A percentile compares a stretch with the other conserved stretches of the same genome.
Evolutionary conservation across 192 early-diverging fungal species (phyloP).

Genomic region (Polychytrium aggregatum): DNA sequence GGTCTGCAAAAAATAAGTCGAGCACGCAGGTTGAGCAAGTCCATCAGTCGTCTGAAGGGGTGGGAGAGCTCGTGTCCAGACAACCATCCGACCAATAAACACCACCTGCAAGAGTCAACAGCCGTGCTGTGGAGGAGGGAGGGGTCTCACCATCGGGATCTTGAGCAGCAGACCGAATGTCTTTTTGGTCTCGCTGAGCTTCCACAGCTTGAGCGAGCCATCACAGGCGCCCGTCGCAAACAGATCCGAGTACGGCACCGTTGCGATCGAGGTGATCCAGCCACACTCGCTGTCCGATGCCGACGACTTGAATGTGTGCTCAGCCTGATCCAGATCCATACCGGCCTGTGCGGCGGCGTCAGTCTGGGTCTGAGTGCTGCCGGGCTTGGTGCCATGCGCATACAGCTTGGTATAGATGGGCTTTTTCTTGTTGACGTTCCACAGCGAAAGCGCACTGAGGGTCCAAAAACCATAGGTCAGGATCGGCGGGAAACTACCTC

Average conservation of each 20-base stretch:
- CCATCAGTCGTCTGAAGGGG: neutral
- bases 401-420: slow-evolving; percentile 66
- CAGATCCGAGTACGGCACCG: slow-evolving; percentile 74
- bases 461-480: neutral
- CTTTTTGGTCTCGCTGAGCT: slow-evolving; percentile 54
- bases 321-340: neutral
- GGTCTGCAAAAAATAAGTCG: slow-evolving; percentile 5
- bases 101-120: slow-evolving; percentile 1
- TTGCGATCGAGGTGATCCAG: slow-evolving; percentile 84
- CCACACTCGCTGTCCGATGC: slow-evolving; percentile 31
- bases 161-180: slow-evolving; percentile 44
- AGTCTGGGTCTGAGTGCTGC: neutral
- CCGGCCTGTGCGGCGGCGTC: slow-evolving; percentile 3
- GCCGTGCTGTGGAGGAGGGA: slow-evolving; percentile 1
- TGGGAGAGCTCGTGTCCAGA: neutral
- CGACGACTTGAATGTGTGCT: too few species aligned
- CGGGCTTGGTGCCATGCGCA: slow-evolving; percentile 53
- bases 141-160: slow-evolving; percentile 49
- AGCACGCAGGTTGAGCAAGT: neutral
- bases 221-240: slow-evolving; percentile 85
- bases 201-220: slow-evolving; percentile 81
- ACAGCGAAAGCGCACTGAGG: slow-evolving; percentile 75
- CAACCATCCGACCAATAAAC: neutral
- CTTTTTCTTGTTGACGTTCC: slow-evolving; percentile 88
- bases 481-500: neutral